A percentile compares a stretch with the other conserved stretches of the same genome.
Conservation (phyloP, 2,329 filamentous ascomycete species). For the Thelonectria olida region DNA sequence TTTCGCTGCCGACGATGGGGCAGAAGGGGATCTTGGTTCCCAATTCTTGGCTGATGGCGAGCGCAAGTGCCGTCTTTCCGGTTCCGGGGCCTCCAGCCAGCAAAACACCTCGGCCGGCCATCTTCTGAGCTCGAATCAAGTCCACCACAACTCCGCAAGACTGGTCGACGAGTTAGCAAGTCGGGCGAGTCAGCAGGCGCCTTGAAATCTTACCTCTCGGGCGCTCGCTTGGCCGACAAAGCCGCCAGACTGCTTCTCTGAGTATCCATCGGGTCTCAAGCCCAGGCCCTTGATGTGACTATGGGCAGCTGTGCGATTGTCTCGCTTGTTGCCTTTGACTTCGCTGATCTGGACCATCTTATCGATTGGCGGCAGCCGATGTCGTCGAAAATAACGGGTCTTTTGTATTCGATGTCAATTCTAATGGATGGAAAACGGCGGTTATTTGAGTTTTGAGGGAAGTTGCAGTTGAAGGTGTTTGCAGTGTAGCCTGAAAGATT, state of each 20-base stretch:
- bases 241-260: slow-evolving; percentile 80
- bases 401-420: slow-evolving; percentile 1
- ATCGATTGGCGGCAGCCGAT: slow-evolving; percentile 43
- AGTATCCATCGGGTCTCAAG: slow-evolving; percentile 83
- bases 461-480: slow-evolving; percentile 27
- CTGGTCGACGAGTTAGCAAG: slow-evolving; percentile 54
- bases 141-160: slow-evolving; percentile 97
- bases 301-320: slow-evolving; percentile 95
- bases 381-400: slow-evolving; percentile 19
- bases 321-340: slow-evolving; percentile 92
- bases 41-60: slow-evolving; percentile 95
- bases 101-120: slow-evolving; percentile 93
- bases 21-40: slow-evolving; percentile 99
- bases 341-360: slow-evolving; percentile 91
- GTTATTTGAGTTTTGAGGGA: slow-evolving; percentile 15
- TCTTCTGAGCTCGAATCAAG: slow-evolving; percentile 94
- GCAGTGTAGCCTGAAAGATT: slow-evolving; percentile 32
- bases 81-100: slow-evolving; percentile 95
- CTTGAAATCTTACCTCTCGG: slow-evolving; percentile 74
- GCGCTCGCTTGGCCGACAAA: slow-evolving; percentile 91
- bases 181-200: neutral
- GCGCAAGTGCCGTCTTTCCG: slow-evolving; percentile 94
- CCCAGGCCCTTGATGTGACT: slow-evolving; percentile 98
- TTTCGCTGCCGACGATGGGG: slow-evolving; percentile 96
- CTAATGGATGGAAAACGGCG: slow-evolving; percentile 12